Percentiles rank a stretch among this genome's conserved stretches.
These are phyloP conservation scores for Kwoniella botswanensis DNA, from an alignment of 768 basidiomycete genomes.

Conservation along the genomic window DNA sequence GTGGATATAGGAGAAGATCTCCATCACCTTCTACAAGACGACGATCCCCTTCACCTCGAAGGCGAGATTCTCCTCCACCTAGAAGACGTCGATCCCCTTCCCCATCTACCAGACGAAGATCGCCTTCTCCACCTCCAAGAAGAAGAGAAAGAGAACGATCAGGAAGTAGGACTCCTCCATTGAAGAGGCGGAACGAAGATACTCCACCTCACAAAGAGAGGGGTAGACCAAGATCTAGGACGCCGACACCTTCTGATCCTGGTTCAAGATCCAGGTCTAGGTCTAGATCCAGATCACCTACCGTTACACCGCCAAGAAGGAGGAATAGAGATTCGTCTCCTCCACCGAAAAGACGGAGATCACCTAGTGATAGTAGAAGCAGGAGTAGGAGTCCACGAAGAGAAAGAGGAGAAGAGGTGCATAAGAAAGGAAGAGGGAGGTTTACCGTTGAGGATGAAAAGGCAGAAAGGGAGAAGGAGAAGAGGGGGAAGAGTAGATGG, in stretches of 20 bases:
- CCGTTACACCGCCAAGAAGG: constrained; percentile 28
- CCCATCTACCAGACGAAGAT: constrained; percentile 22
- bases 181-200: constrained; percentile 3
- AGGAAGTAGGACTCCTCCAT: constrained; percentile 26
- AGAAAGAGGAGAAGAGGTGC: constrained; percentile 11
- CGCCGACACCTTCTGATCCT: constrained; percentile 21
- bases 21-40: constrained; percentile 31
- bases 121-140: constrained; percentile 19
- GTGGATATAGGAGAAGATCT: constrained; percentile 31
- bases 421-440: constrained; percentile 31
- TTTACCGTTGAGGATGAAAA: constrained; percentile 28
- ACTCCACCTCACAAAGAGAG: constrained; percentile 17
- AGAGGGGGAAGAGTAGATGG: constrained; percentile 30
- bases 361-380: constrained; percentile 23
- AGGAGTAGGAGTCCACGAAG: constrained; percentile 16
- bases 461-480: constrained; percentile 11
- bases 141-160: constrained; percentile 16
- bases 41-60: constrained; percentile 24
- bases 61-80: constrained; percentile 3
- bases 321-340: constrained; percentile 15
- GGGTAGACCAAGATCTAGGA: constrained; percentile 28
- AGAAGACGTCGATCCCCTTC: constrained; percentile 33
- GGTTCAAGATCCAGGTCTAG: constrained; percentile 13
- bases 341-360: constrained; percentile 22
- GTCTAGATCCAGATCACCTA: constrained; percentile 24